These are phyloP conservation scores for Mycena chlorophos DNA, from an alignment of 768 basidiomycete genomes.

Conservation along the genomic window DNA sequence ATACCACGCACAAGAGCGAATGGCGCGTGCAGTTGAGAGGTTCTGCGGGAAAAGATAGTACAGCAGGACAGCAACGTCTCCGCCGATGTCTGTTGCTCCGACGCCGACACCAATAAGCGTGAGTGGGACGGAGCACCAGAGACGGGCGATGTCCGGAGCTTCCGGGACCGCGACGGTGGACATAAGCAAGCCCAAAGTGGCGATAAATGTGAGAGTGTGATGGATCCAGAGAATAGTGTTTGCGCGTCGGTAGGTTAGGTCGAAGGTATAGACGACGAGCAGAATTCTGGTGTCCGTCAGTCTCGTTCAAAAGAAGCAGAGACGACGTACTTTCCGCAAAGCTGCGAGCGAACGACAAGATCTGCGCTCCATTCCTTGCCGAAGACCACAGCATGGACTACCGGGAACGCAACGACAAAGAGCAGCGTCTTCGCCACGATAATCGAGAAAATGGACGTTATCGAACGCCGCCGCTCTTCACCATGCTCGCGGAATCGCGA, in stretches of 20 bases:
- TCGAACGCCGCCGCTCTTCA: background rate
- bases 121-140: slow-evolving; percentile 1
- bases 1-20: slow-evolving; percentile 2
- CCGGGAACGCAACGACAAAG: slow-evolving; percentile 3
- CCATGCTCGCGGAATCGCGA: too few species aligned
- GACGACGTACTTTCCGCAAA: background rate
- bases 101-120: slow-evolving; percentile 9
- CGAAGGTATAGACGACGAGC: slow-evolving; percentile 3
- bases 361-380: background rate
- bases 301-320: background rate
- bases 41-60: slow-evolving; percentile 10
- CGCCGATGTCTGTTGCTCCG: slow-evolving; percentile 6
- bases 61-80: slow-evolving; percentile 8
- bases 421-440: background rate
- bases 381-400: background rate
- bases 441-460: background rate
- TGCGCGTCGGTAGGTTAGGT: slow-evolving; percentile 12
- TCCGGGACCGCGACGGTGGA: background rate
- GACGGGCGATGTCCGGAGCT: slow-evolving; percentile 3
- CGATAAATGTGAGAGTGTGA: slow-evolving; percentile 3
- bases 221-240: slow-evolving; percentile 8
- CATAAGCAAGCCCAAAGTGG: background rate
- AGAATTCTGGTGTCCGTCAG: background rate
- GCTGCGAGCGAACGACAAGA: background rate
- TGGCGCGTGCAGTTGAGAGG: background rate